Evolutionary conservation across 2,329 filamentous ascomycete species (phyloP), one percentile per base, ranked within the genome.

Genomic region (Raffaelea arxii): DNA sequence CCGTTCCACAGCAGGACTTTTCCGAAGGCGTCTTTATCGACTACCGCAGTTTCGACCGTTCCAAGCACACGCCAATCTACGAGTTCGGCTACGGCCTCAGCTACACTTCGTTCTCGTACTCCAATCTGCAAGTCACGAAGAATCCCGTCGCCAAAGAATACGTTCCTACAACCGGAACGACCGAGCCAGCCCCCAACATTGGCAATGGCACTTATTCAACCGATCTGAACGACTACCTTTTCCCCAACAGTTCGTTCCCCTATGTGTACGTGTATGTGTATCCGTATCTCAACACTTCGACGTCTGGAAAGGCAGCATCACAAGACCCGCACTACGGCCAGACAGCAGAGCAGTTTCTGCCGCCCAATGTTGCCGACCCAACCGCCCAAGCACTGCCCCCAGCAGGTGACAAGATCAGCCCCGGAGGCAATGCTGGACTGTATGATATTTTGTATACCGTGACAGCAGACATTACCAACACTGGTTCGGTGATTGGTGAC

Each of bases 51-150:
- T 86, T 92, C 44, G 87, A 94, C 65, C 71, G 73, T 56, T 62
- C 63, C n/a, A 66, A 77, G 54, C 72, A 77, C 46, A 76, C 77
- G 2, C 85, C 86, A 1, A 77, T 86, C 52, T 92, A 82, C 63
- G 86, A 90, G 58, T 94, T 92, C 55, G 87, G 87, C 7, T 85
- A 76, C 56, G 88, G 88, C 47, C 69, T 94, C 12, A 85, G 79
- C 4, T 94, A 92, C 71, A 88, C 86, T 1, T 86, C 74, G 3
- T 91, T 94, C 58, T 63, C 76, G 46, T 88, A 88, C 67, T 78
- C 82, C n/a, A 70, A 85, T 59, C 65, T 92, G 27, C 62, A 70
- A 25, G 66, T 88, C 27, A 11, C 16, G 23, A 56, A 67, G 53
- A 74, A 75, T 54, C 63, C 65, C 41, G 56, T 67, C n/a, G 70